Conservation (phyloP, 202 grass and related monocot species). For the Miscanthus sacchariflorus region DNA sequence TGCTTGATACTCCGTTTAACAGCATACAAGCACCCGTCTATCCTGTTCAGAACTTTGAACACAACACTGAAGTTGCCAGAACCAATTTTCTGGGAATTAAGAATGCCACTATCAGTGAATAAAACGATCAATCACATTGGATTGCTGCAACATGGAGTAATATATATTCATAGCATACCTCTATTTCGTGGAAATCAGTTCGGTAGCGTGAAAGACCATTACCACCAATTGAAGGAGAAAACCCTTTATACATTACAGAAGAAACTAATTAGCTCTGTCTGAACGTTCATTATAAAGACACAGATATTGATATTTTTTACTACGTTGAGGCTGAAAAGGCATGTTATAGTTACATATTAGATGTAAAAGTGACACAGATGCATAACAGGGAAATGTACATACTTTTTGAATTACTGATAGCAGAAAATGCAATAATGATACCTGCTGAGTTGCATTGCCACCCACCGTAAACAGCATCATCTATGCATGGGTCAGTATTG, state of each 20-base stretch:
- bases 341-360: neutral
- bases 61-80: constrained; percentile 90
- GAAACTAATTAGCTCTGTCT: neutral
- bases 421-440: constrained; percentile 32
- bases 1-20: constrained; percentile 86
- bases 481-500: constrained; percentile 40
- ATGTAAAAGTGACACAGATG: neutral
- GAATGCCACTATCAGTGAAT: constrained; percentile 13
- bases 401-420: neutral
- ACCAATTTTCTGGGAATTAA: constrained; percentile 88
- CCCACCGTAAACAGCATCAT: constrained; percentile 63
- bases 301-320: neutral
- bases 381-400: constrained; percentile 4
- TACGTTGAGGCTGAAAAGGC: neutral
- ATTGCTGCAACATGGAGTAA: neutral
- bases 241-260: constrained; percentile 48
- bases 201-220: constrained; percentile 87
- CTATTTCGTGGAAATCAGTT: constrained; percentile 91
- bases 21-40: constrained; percentile 96
- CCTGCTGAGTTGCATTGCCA: constrained; percentile 83
- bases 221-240: constrained; percentile 69
- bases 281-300: neutral
- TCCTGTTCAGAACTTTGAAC: constrained; percentile 96
- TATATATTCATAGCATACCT: constrained; percentile 51
- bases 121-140: constrained; percentile 25